phyloP scores from a whole-genome alignment of 2,329 filamentous ascomycete species.

The Alternaria novae-zelandiae region DNA sequence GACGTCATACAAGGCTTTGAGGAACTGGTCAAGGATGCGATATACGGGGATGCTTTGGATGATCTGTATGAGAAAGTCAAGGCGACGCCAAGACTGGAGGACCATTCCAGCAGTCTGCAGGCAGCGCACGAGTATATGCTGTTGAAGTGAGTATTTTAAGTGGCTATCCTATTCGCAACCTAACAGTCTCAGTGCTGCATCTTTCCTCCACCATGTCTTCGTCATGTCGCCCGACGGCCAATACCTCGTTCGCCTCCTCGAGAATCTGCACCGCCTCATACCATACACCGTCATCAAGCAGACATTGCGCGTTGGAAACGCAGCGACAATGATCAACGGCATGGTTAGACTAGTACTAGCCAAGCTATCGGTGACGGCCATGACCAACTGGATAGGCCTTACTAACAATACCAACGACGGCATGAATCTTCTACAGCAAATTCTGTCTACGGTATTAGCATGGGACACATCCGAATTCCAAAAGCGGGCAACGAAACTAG shows the following conservation, averaged over 20 bases:
- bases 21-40: conserved; percentile 68
- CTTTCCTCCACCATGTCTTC: conserved; percentile 75
- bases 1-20: conserved; percentile 71
- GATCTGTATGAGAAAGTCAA: conserved; percentile 67
- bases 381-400: conserved; percentile 81
- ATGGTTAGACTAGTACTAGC: conserved; percentile 75
- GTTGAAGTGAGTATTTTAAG: conserved; percentile 65
- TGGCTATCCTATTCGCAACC: not conserved
- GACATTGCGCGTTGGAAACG: conserved; percentile 77
- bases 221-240: conserved; percentile 77
- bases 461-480: conserved; percentile 77
- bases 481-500: conserved; percentile 68
- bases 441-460: conserved; percentile 73
- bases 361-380: conserved; percentile 75
- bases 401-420: conserved; percentile 75
- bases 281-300: conserved; percentile 76
- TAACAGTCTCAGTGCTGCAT: conserved; percentile 64
- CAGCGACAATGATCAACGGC: conserved; percentile 79
- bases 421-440: conserved; percentile 80
- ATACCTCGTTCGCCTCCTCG: conserved; percentile 73
- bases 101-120: conserved; percentile 66
- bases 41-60: conserved; percentile 73
- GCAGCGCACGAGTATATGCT: conserved; percentile 72
- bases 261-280: conserved; percentile 72
- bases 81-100: conserved; percentile 67